These are phyloP conservation scores for Reutealis trisperma DNA, from an alignment of 345 rosid genomes.

Conservation along the genomic window DNA sequence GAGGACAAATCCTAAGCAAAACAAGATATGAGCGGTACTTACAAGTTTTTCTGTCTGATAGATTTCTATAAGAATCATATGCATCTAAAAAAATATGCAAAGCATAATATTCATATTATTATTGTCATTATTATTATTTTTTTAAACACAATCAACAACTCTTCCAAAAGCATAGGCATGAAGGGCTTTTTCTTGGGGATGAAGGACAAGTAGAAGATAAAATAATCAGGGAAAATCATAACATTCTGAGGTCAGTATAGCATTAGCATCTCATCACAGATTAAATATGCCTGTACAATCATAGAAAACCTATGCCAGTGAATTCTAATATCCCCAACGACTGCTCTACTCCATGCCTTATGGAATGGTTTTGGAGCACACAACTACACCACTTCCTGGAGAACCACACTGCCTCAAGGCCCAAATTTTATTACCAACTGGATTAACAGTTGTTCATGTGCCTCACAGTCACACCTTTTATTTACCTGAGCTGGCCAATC, in stretches of 20 bases:
- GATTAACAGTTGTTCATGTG: neutral
- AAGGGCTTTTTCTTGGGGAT: neutral
- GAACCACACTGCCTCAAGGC: constrained; percentile 17
- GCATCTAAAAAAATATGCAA: neutral
- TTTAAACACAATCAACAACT: too few species aligned
- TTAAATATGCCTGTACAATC: neutral
- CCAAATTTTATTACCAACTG: constrained; percentile 12
- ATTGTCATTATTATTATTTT: too few species aligned
- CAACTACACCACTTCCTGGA: neutral
- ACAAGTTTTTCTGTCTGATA: too few species aligned
- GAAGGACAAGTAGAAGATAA: neutral
- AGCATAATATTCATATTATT: too few species aligned
- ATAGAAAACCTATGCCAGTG: neutral
- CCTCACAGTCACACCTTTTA: constrained; percentile 2
- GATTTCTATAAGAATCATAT: neutral
- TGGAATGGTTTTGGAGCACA: too few species aligned
- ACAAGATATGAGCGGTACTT: too few species aligned
- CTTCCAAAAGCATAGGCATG: too few species aligned
- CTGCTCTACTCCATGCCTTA: too few species aligned
- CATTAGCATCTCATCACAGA: neutral
- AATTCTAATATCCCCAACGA: neutral
- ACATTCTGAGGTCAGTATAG: neutral
- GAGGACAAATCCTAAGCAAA: too few species aligned
- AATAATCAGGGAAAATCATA: neutral
- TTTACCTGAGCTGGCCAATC: constrained; percentile 10